Conservation (phyloP, 805 yeast species). For the Kuraishia borneana region DNA sequence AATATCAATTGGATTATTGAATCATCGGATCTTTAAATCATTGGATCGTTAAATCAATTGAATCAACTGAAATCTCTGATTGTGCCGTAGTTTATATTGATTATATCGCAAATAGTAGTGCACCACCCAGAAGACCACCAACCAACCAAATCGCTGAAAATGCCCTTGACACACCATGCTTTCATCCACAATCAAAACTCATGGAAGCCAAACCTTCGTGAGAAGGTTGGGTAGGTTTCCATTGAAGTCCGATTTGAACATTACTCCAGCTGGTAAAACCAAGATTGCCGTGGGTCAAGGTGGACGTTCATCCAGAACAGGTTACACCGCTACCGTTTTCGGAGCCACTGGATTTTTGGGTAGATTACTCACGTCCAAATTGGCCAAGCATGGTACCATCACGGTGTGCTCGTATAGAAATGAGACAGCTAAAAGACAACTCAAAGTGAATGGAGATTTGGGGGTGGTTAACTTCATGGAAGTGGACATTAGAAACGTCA, state of each 20-base stretch:
- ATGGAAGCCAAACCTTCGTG: background rate
- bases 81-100: no score
- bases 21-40: no score
- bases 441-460: slow-evolving; percentile 76
- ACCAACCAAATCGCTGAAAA: background rate
- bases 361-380: slow-evolving; percentile 53
- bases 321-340: slow-evolving; percentile 81
- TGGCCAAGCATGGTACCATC: slow-evolving; percentile 75
- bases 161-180: no score
- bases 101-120: no score
- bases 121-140: background rate
- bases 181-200: no score
- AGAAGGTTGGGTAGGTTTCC: slow-evolving; percentile 18
- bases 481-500: slow-evolving; percentile 67
- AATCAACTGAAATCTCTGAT: no score
- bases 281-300: slow-evolving; percentile 63
- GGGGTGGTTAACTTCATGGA: slow-evolving; percentile 82
- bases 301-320: slow-evolving; percentile 78
- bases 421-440: slow-evolving; percentile 63
- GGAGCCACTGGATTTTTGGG: slow-evolving; percentile 79
- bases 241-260: slow-evolving; percentile 49
- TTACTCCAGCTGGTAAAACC: slow-evolving; percentile 69
- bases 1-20: no score
- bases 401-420: slow-evolving; percentile 76
- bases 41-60: no score